Evolutionary conservation across 1,284 basidiomycete genomes (phyloP), one percentile per base, ranked within the genome.

Genomic region (Mycosarcoma mackinlayi): DNA sequence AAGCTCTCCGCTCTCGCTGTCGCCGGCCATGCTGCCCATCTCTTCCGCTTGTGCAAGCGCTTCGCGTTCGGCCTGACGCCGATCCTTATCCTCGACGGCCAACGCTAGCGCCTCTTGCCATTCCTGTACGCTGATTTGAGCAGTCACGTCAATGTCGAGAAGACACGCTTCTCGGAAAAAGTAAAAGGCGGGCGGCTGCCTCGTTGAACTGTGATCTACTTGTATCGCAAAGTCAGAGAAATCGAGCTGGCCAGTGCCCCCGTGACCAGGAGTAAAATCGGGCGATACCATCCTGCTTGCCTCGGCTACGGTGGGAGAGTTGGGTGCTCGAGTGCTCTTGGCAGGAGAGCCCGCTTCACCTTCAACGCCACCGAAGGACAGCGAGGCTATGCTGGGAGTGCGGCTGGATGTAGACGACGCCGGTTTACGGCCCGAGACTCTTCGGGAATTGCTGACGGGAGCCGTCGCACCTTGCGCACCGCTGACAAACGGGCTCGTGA

Each of bases 21-120:
- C 65, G 24, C 70, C 70, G 4, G 54, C 70, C 40, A 65, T 23
- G 30, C 54, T 68, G 37, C 70, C 70, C 65, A 73, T 68, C 31
- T 73, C 61, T 40, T 68, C 70, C 6, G 70, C 70, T 31, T 73
- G 50, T 10, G 48, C 54, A 10, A 73, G 54, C 8, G 46, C 65
- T 19, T 68, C 60, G 28, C 39, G 40, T 35, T 68, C 70, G 9
- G 54, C 47, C 10, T 19, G 23, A 11, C 60, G 53, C n/a, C 38
- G 56, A 30, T 53, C 37, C 37, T 68, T 54, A 42, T 53, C 41
- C 13, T 64, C 53, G 6, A 54, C 18, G 11, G 62, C 70, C 24
- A 73, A 18, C n/a, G 35, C 7, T 10, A 73, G 34, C 3, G 70
- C 65, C n/a, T 73, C 70, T 1, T 24, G 11, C 70, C 65, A 73